Base-by-base conservation (phyloP, 2,329 filamentous ascomycete genomes). In the Sordariomycetes sp. region DNA sequence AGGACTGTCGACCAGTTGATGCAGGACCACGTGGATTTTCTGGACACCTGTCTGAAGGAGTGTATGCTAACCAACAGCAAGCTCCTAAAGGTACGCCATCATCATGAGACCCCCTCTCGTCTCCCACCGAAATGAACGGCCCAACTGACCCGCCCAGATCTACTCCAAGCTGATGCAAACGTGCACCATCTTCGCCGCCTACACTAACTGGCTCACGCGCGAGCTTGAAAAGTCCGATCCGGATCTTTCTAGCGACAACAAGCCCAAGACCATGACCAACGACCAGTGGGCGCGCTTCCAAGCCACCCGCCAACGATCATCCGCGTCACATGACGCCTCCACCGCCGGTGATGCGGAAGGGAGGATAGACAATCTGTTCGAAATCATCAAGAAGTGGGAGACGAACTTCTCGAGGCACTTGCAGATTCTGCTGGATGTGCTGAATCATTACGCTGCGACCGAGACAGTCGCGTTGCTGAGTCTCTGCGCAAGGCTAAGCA, bases 41-140 rank as follows among this genome's bases (percentile, higher is more conserved):
- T 98, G 31, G 92, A 95, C 48, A 96, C 92, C 4, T 98, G 92
- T 55, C 68, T 98, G 49, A 98, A 96, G 61, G 92, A 96, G 62
- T 96, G 92, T 65, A 96, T 96, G 87, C 70, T 98, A 43, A 98
- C 92, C 15, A 95, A 98, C 57, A 86, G 86, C 53, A 95, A 94
- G 63, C 70, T 98, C 6, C 64, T 98, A 6, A 82, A 86, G 60
- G 90, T 94, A 71, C 44, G 68, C 58, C 10, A 26, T 8, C 17
- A 7, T 25, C 20, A 24, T 21, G 27, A 26, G 12, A 17, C 24
- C 36, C 20, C 33, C 14, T 23, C 9, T 9, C 24, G 14, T 30
- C 14, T 17, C 19, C 16, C 30, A n/a, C 10, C 17, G n/a, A 18
- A 16, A 7, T 12, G 12, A 31, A 17, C 9, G n/a, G 17, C 8